A percentile compares a stretch with the other conserved stretches of the same genome.
Conservation (phyloP, 331 rosid species). For the Quercus phellos region DNA sequence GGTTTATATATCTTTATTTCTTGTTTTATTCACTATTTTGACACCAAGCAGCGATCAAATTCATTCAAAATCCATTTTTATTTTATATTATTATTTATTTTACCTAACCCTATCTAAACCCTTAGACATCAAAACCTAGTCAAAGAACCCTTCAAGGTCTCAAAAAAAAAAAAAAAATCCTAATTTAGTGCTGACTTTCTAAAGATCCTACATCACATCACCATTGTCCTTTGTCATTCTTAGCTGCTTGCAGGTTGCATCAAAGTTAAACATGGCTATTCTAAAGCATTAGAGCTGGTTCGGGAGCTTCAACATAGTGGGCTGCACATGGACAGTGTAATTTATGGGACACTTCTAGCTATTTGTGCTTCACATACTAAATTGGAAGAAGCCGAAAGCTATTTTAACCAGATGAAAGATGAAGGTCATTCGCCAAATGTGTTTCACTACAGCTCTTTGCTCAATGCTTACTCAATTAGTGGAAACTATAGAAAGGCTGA, state of each 20-base stretch:
- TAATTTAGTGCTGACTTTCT: no score
- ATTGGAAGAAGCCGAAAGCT: constrained; percentile 74
- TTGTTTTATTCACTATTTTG: no score
- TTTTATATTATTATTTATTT: no score
- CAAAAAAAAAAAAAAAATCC: no score
- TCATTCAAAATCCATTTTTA: no score
- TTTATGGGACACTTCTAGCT: constrained; percentile 81
- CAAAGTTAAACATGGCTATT: constrained; percentile 65
- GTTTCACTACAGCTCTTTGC: constrained; percentile 81
- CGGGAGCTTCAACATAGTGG: constrained; percentile 56
- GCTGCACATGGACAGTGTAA: constrained; percentile 57
- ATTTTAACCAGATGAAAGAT: constrained; percentile 70
- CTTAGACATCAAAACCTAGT: no score
- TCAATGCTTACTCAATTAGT: constrained; percentile 66
- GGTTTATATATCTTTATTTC: no score
- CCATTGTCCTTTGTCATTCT: constrained; percentile 23
- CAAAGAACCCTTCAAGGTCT: no score
- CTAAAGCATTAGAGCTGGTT: constrained; percentile 66
- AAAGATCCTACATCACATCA: constrained; percentile 1
- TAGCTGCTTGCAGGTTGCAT: constrained; percentile 89
- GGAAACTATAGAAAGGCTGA: constrained; percentile 75
- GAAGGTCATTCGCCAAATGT: constrained; percentile 68
- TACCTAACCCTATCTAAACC: no score
- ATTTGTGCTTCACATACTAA: constrained; percentile 82
- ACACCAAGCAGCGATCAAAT: no score